A percentile compares a stretch with the other conserved stretches of the same genome.
Conservation (phyloP, 2,329 filamentous ascomycete genomes). For the Ophiostoma ips region DNA sequence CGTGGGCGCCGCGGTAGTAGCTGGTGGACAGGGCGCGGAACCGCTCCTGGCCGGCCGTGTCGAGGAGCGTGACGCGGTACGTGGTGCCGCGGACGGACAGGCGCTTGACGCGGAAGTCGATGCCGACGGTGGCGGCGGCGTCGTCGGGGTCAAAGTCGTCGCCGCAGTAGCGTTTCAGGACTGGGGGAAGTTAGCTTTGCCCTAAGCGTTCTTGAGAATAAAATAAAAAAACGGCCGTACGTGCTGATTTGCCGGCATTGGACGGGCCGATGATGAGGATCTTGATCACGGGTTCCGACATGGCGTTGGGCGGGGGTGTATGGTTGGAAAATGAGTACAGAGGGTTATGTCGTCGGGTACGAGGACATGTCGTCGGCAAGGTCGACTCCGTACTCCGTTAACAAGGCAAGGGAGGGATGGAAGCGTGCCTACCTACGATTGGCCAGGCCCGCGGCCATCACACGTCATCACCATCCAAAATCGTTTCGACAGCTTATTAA, state of each 20-base stretch:
- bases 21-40: slow-evolving; percentile 36
- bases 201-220: neutral
- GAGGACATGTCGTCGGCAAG: too few species aligned
- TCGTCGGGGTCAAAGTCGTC: slow-evolving; percentile 42
- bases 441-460: too few species aligned
- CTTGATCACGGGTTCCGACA: slow-evolving; percentile 34
- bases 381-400: too few species aligned
- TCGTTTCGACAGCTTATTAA: too few species aligned
- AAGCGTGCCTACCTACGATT: too few species aligned
- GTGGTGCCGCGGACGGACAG: slow-evolving; percentile 36
- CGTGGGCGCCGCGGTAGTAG: slow-evolving; percentile 37
- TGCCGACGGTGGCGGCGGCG: slow-evolving; percentile 40
- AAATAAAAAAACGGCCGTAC: too few species aligned
- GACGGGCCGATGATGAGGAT: slow-evolving; percentile 41
- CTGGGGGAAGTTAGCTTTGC: slow-evolving; percentile 19
- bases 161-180: slow-evolving; percentile 41
- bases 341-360: too few species aligned
- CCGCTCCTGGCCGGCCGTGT: slow-evolving; percentile 35
- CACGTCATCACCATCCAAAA: too few species aligned
- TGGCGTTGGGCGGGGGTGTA: neutral
- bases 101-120: slow-evolving; percentile 44
- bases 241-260: slow-evolving; percentile 40
- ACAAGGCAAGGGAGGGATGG: too few species aligned
- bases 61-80: slow-evolving; percentile 39
- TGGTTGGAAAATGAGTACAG: too few species aligned